phyloP scores from a whole-genome alignment of 2,329 filamentous ascomycete genomes.

The Calonectria pseudoturangicola region DNA sequence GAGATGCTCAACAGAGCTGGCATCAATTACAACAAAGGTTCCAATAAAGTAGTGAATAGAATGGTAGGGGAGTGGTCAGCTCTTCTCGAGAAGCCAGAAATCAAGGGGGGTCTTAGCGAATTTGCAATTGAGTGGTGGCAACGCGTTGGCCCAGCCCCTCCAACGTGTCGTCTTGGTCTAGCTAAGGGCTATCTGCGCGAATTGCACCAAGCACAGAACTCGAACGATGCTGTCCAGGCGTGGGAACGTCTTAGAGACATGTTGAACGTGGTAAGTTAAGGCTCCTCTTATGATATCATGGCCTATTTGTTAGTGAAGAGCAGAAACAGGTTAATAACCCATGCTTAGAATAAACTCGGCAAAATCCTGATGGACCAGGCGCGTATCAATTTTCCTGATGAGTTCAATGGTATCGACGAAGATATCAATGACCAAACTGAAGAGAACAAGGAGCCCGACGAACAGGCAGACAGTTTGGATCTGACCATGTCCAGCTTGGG shows the following conservation, averaged over 20 bases:
- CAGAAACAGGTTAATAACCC: no score
- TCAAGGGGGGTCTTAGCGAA: neutral
- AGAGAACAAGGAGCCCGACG: no score
- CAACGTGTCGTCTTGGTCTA: neutral
- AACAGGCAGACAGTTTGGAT: neutral
- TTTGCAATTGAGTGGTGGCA: neutral
- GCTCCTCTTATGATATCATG: neutral
- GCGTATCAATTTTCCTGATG: neutral
- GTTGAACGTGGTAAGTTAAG: neutral
- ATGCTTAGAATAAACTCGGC: neutral
- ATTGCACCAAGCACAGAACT: neutral
- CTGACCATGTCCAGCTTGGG: neutral
- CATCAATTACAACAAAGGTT: neutral
- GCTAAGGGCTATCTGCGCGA: neutral
- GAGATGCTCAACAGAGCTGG: neutral
- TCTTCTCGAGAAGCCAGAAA: neutral
- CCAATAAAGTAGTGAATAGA: neutral
- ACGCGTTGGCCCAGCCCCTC: neutral
- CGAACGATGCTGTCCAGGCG: neutral
- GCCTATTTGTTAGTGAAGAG: no score
- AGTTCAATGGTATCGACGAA: neutral
- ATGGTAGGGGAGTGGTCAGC: neutral
- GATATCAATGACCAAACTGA: no score
- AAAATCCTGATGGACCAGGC: conserved; percentile 6
- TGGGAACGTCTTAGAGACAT: neutral